Base-by-base conservation (phyloP, 1,284 basidiomycete species). In the Tranzscheliella williamsii region DNA sequence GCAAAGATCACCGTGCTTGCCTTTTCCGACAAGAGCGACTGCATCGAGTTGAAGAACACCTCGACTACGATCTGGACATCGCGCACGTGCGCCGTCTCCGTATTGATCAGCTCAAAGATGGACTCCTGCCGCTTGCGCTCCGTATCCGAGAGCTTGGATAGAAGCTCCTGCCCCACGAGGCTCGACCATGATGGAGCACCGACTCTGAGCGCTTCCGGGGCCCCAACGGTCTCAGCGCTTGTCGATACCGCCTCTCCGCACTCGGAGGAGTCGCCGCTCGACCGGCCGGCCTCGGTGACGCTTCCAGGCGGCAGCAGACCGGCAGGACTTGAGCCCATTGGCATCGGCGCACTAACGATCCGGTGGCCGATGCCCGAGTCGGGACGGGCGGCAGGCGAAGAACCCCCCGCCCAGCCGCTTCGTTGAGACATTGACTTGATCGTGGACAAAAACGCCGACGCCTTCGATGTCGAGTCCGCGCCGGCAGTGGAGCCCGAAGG, bases 81-180 rank as follows among this genome's bases (percentile, higher is more conserved):
- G 42, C 90, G 85, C 31, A 98, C 93, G 79, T 97, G 98, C 79
- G 96, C 93, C 12, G 91, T 85, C 77, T 98, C 95, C 15, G 95
- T 98, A 76, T 95, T 95, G 46, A 97, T 95, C 61, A 96, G 90
- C 81, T 99, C 95, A 77, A 98, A 98, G 81, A 99, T 97, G 23
- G 92, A 90, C 78, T 99, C 95, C 76, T 99, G 95, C 1, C 95
- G 85, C 79, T 87, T 94, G 84, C 95, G 94, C 81, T 99, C 95
- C 26, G 81, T 83, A 56, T 97, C 93, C 4, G 88, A 87, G 21
- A 97, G 90, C 67, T 87, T 43, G 20, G 86, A 85, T 24, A 95
- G 78, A 0, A 88, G 89, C 27, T 85, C 84, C 56, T 85, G 85
- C 65, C 93, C 89, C 0, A 96, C 87, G 39, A 96, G 80, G 74